Percentiles rank a stretch among this genome's conserved stretches.
Conservation (phyloP, 768 basidiomycete species). For the Fomitopsis pulvina region DNA sequence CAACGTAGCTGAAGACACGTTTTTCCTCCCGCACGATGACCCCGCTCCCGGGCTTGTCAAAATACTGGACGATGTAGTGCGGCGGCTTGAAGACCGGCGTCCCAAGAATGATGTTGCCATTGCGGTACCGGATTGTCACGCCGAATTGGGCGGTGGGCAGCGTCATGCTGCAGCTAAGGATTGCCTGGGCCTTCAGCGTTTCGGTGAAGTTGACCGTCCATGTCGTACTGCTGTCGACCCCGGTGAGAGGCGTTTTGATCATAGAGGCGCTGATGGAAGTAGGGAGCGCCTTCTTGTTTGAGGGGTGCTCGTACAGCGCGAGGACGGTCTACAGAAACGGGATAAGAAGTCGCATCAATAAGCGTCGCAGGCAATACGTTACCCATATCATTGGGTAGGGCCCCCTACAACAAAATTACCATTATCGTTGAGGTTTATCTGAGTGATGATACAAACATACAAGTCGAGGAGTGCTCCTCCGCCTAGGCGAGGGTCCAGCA, state of each 20-base stretch:
- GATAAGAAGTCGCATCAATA: neutral
- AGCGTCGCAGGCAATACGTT: constrained; percentile 15
- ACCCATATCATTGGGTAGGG: constrained; percentile 83
- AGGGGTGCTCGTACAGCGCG: constrained; percentile 70
- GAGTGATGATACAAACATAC: constrained; percentile 33
- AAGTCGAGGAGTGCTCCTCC: constrained; percentile 83
- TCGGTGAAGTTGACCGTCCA: constrained; percentile 67
- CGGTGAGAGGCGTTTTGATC: constrained; percentile 69
- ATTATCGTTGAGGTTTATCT: neutral
- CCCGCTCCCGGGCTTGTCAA: constrained; percentile 38
- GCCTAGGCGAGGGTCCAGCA: constrained; percentile 72
- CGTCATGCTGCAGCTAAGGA: constrained; percentile 65
- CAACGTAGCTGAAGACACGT: constrained; percentile 47
- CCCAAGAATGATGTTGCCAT: constrained; percentile 58
- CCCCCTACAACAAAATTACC: constrained; percentile 37
- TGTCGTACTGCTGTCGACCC: constrained; percentile 72
- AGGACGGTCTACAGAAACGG: constrained; percentile 53
- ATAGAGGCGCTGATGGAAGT: constrained; percentile 61
- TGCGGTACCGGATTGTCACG: constrained; percentile 67
- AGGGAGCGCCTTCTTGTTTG: constrained; percentile 56
- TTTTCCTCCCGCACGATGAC: constrained; percentile 50
- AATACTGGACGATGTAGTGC: constrained; percentile 59
- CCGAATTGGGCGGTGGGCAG: constrained; percentile 40
- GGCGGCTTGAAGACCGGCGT: constrained; percentile 63
- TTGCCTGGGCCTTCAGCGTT: constrained; percentile 63